Evolutionary conservation across 2,329 filamentous ascomycete genomes (phyloP).

Genomic region (Nigrospora osmanthi): DNA sequence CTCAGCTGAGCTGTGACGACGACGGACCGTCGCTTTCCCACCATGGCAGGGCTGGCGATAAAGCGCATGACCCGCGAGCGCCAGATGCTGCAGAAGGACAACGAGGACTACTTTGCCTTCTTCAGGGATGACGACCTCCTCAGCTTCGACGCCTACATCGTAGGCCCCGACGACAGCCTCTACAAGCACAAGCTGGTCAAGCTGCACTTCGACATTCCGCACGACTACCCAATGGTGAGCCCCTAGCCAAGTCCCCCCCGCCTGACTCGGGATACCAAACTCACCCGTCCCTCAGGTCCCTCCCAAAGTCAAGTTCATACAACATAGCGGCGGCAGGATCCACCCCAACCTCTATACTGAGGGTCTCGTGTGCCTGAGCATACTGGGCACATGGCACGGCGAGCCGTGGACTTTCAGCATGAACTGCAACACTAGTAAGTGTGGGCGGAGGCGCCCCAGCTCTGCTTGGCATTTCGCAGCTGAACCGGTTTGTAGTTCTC

Average conservation of each 20-base stretch:
- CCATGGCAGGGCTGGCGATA: neutral
- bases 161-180: constrained; percentile 6
- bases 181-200: constrained; percentile 11
- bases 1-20: no score
- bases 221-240: constrained; percentile 7
- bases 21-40: no score
- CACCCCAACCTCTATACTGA: constrained; percentile 10
- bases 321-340: constrained; percentile 5
- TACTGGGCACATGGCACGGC: constrained; percentile 8
- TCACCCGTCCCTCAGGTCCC: constrained; percentile 3
- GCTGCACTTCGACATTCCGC: constrained; percentile 8
- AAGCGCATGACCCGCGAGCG: constrained; percentile 6
- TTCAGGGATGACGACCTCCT: constrained; percentile 8
- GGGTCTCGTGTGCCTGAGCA: constrained; percentile 9
- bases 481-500: constrained; percentile 5
- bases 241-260: neutral
- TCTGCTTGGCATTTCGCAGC: no score
- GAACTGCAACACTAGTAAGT: constrained; percentile 6
- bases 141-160: constrained; percentile 7
- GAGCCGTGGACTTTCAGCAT: constrained; percentile 7
- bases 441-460: no score
- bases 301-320: constrained; percentile 9
- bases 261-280: no score
- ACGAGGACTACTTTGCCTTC: constrained; percentile 8
- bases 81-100: constrained; percentile 4